Evolutionary conservation across 768 basidiomycete genomes (phyloP).

Genomic region (Naganishia onofrii): DNA sequence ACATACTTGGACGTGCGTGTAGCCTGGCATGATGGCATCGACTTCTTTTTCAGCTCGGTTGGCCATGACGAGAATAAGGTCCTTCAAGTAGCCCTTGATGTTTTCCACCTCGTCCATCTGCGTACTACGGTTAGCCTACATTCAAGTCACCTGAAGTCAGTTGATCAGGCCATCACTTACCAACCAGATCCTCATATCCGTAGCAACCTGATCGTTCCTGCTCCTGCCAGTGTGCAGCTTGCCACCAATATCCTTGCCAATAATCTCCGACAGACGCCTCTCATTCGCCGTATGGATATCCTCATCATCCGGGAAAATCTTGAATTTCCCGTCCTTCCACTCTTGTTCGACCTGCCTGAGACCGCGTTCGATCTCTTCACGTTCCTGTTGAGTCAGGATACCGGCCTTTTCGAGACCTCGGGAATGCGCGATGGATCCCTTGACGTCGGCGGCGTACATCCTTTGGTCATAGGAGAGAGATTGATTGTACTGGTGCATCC

Average conservation of each 20-base stretch:
- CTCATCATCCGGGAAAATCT: constrained; percentile 79
- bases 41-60: constrained; percentile 92
- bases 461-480: constrained; percentile 90
- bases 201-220: constrained; percentile 97
- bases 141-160: too few species aligned
- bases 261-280: constrained; percentile 84
- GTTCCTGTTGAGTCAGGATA: constrained; percentile 76
- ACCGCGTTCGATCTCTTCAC: constrained; percentile 64
- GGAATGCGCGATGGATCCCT: constrained; percentile 92
- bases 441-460: constrained; percentile 88
- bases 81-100: constrained; percentile 68
- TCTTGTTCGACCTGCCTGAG: constrained; percentile 72
- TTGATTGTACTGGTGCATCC: constrained; percentile 98
- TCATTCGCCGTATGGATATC: constrained; percentile 99
- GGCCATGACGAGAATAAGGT: constrained; percentile 79
- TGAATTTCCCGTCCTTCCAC: constrained; percentile 81
- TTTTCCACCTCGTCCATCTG: constrained; percentile 66
- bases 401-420: constrained; percentile 74
- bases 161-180: constrained; percentile 40
- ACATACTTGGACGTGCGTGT: constrained; percentile 90
- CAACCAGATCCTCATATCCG: constrained; percentile 96
- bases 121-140: neutral
- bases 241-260: constrained; percentile 79
- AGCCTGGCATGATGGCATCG: constrained; percentile 85
- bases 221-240: constrained; percentile 97